Base-by-base conservation (phyloP, 495 filamentous ascomycete species). In the Emericellopsis terricola region DNA sequence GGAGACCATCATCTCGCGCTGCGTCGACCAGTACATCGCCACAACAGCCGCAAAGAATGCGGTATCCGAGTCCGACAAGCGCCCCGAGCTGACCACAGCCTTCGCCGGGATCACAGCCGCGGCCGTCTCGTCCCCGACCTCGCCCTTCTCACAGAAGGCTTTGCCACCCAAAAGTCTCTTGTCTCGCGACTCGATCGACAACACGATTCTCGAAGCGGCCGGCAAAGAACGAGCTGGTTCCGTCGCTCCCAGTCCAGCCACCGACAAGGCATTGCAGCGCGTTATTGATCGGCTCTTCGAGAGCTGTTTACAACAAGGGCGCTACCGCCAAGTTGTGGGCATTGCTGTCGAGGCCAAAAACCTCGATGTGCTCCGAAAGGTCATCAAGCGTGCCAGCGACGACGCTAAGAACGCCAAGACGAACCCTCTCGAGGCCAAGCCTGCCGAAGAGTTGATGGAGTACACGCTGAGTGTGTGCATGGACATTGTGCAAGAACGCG, bases 1-100 rank as follows among this genome's bases (percentile, higher is more conserved):
- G 52, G 85, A 99, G 61, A 99, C 91, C 19, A 96, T 99, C 50
- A 85, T 96, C 50, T 80, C 86, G 15, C 93, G 89, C 68, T 99
- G 91, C 50, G 73, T 99, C 46, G 91, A 99, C 53, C 89, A 92
- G 35, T 99, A 94, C 54, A 93, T 99, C 48, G 73, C 80, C 33
- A 69, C 87, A 29, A 85, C 81, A 34, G 73, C 76, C 28, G 64
- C 69, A 45, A 74, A 74, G 46, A 70, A 81, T 43, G 52, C 58
- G 31, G 45, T 50, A 34, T 45, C 55, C 39, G 56, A 59, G 33
- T 50, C 56, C 32, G 55, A 72, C 30, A 62, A 69, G 13, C 60
- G 77, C 4, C 70, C 74, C 19, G 68, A 81, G 37, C 60, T 91
- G 17, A 72, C 73, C 37, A 89, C 79, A 9, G 71, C 80, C 17